Base-by-base conservation (phyloP, 208 protist genomes). In the Strigomonas galati region DNA sequence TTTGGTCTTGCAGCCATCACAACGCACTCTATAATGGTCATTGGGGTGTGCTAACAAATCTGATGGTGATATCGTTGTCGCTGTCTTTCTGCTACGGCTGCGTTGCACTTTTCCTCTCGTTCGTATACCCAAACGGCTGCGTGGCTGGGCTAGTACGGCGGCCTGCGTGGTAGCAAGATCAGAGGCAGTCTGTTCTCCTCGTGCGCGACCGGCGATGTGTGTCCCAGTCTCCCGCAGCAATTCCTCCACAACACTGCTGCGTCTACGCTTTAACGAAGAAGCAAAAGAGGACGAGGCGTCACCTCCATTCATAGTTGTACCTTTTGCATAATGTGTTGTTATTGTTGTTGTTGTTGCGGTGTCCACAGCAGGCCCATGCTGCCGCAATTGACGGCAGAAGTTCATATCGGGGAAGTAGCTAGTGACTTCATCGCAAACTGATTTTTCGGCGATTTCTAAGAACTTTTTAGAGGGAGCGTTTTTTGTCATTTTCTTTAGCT, bases 381-480 rank as follows among this genome's bases (percentile, higher is more conserved):
- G 51, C 54, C 68, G 51, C 5, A 82, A 55, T 7, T 71, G 60
- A 9, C 65, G 73, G 56, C 78, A 89, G 21, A 79, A 35, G 15
- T 68, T 74, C 65, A 82, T 87, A 40, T 85, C 73, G 6, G 62
- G 67, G 48, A 93, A 88, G 67, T 84, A 85, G 24, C 17, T 26
- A 1, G 26, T 35, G 23, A 93, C 77, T 59, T 90, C 87, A 17
- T 43, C n/a, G 7, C 71, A 67, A 46, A 93, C 80, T 19, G 63
- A 51, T 1, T 6, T 12, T 9, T 51, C 71, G 5, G 48, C 62
- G 15, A 67, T 0, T 23, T 40, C 28, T n/a, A 58, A n/a, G 4
- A 40, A 24, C 31, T 58, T 40, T 2, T 19, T 10, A 1, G 23
- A n/a, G 5, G 19, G 54, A 1, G 54, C 24, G 12, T 19, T 15